Evolutionary conservation across 208 protist species (phyloP), one percentile per base, ranked within the genome.

Genomic region (Acanthamoeba castellanii): DNA sequence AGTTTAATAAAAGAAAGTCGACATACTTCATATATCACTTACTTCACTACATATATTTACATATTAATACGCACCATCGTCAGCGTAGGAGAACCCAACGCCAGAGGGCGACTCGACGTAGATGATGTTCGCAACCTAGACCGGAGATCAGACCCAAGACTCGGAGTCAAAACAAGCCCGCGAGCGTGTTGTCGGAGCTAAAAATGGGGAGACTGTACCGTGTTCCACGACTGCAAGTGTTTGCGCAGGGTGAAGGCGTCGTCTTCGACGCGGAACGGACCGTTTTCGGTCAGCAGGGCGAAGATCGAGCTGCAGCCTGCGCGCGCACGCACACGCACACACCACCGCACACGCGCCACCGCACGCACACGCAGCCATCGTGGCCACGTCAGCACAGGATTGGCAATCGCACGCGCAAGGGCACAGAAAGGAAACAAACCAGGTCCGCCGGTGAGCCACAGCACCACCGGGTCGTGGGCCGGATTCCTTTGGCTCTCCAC

Each of bases 391-490:
- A 7, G 57, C 6, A 7, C 22, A 18, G 57, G 37, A 30, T 13
- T 25, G 3, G 1, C 18, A 82, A 8, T 25, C 20, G 34, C 5
- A 81, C 25, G 37, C 16, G 34, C 74, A 76, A 9, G 20, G 20
- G 37, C n/a, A 13, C 7, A n/a, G 7, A 16, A 20, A 13, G 25
- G 30, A 45, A 8, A 20, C n/a, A 6, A 5, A 64, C 52, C 81
- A 14, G 82, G 82, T 27, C 82, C 82, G 82, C 82, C 82, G 16
- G 82, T 89, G 82, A 89, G 82, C 82, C 82, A 89, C 82, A 89
- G 55, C 52, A 89, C 82, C 8, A 89, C 47, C 6, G 82, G 82
- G 82, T 89, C 82, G 5, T 47, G 47, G 42, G 52, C 55, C 11
- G 82, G 82, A 6, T 68, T 89, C 18, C 81, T 64, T 32, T 66